phyloP scores from a whole-genome alignment of 2,329 filamentous ascomycete genomes.

The Fusarium pseudonygamai region DNA sequence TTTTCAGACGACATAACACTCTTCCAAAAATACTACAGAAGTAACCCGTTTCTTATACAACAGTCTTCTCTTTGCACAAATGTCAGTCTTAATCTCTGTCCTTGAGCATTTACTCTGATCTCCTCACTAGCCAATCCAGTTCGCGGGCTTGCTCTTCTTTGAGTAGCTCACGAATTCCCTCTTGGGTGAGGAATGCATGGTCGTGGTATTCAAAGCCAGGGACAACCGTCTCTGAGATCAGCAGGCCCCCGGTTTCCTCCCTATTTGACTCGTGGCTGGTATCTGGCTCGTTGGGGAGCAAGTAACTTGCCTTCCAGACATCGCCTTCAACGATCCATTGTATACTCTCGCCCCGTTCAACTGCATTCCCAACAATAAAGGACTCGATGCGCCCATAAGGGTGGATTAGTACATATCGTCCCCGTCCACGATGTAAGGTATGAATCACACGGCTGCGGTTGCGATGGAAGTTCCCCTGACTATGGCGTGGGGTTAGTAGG shows the following conservation, averaged over 20 bases:
- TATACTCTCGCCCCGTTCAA: conserved; percentile 66
- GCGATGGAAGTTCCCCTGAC: conserved; percentile 70
- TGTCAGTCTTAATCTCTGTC: neutral
- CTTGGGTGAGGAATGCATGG: conserved; percentile 70
- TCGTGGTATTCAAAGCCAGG: conserved; percentile 74
- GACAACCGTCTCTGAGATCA: conserved; percentile 75
- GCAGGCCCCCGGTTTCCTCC: conserved; percentile 57
- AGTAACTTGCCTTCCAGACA: conserved; percentile 71
- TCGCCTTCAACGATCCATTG: conserved; percentile 77
- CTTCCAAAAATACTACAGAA: neutral
- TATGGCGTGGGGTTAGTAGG: conserved; percentile 64
- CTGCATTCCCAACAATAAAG: conserved; percentile 69
- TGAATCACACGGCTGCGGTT: conserved; percentile 72
- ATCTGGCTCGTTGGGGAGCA: conserved; percentile 51
- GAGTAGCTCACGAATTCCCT: conserved; percentile 62
- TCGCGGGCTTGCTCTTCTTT: conserved; percentile 58
- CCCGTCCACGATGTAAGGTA: conserved; percentile 70
- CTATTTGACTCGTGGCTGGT: conserved; percentile 42
- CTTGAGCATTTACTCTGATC: conserved; percentile 6
- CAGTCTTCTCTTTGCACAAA: neutral
- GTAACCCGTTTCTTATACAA: neutral
- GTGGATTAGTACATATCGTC: conserved; percentile 72
- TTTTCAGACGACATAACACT: neutral
- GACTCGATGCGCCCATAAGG: conserved; percentile 67
- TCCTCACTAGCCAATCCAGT: conserved; percentile 57